Evolutionary conservation across 225 moss, liverwort and hornwort genomes (phyloP), one percentile per base, ranked within the genome.

Genomic region (Polytrichum commune): DNA sequence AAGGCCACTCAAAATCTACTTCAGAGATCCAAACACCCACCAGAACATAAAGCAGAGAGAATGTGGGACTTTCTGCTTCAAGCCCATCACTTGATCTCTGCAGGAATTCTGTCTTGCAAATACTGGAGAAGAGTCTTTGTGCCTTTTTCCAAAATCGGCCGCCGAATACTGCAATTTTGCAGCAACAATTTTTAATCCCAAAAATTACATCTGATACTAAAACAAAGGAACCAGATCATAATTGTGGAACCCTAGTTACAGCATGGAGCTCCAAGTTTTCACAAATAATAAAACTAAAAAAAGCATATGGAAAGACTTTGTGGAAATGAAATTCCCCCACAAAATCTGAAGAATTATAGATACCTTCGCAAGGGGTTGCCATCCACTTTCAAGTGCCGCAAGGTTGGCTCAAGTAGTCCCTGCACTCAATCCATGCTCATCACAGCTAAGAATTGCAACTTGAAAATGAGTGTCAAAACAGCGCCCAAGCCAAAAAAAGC

Each of bases 331-430:
- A 46, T 46, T 46, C 46, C 46, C 46, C 46, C 0, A 10, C 3
- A 10, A 46, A 46, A 46, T 46, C 13, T 46, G 46, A 46, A 46
- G 46, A 3, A 53, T 9, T 18, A 3, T 19, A 57, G 4, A 18
- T 77, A 92, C 92, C 92, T 95, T 71, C 95, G 87, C 73, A 96
- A 78, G 5, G 95, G 93, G 53, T 96, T 96, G 54, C 95, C 95
- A 68, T 93, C 95, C 8, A 96, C 82, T 78, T 91, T 96, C 82
- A 96, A 79, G 72, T 91, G 90, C 70, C 90, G 88, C 72, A 95
- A 77, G 26, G 89, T 82, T 68, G 93, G 88, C 78, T 95, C 95
- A 65, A 95, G 81, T 69, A 95, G 82, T 33, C 95, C 95, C 92
- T 92, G 69, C 76, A 78, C 29, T 66, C 62, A 35, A 63, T 28